Evolutionary conservation across 2,329 filamentous ascomycete species (phyloP).

Genomic region (Phyllosticta citrichinensis): DNA sequence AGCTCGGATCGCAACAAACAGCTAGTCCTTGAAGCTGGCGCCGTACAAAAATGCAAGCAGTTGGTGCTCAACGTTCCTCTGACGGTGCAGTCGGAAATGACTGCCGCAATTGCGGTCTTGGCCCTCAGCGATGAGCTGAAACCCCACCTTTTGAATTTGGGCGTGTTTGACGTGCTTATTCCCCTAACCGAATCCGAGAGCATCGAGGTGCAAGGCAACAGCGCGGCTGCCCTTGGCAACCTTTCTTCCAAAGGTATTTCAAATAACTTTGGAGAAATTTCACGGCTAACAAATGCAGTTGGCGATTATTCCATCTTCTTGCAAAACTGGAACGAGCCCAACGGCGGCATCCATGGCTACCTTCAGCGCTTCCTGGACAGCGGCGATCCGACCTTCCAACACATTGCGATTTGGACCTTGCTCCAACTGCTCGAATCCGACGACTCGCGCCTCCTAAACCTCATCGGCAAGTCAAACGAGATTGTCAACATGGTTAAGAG

Average conservation of each 20-base stretch:
- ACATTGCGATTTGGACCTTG: conserved; percentile 97
- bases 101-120: conserved; percentile 93
- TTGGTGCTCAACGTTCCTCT: conserved; percentile 86
- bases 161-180: conserved; percentile 93
- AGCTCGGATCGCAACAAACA: conserved; percentile 98
- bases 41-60: conserved; percentile 97
- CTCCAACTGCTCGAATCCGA: conserved; percentile 93
- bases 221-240: conserved; percentile 89
- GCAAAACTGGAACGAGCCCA: conserved; percentile 83
- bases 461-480: conserved; percentile 82
- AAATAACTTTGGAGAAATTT: conserved; percentile 7
- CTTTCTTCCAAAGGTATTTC: conserved; percentile 82
- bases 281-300: conserved; percentile 46
- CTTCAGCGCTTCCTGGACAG: conserved; percentile 86
- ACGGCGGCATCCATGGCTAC: conserved; percentile 92
- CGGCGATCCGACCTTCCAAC: conserved; percentile 94
- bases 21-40: conserved; percentile 89
- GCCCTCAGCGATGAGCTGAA: conserved; percentile 95
- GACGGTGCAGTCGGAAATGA: conserved; percentile 98
- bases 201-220: conserved; percentile 97
- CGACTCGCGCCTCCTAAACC: conserved; percentile 75
- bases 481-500: conserved; percentile 85
- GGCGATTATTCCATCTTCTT: conserved; percentile 96
- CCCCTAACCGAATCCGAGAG: conserved; percentile 90
- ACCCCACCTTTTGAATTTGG: conserved; percentile 76